phyloP scores from a whole-genome alignment of 2,329 filamentous ascomycete genomes.

The Incumbomyces delicatus region DNA sequence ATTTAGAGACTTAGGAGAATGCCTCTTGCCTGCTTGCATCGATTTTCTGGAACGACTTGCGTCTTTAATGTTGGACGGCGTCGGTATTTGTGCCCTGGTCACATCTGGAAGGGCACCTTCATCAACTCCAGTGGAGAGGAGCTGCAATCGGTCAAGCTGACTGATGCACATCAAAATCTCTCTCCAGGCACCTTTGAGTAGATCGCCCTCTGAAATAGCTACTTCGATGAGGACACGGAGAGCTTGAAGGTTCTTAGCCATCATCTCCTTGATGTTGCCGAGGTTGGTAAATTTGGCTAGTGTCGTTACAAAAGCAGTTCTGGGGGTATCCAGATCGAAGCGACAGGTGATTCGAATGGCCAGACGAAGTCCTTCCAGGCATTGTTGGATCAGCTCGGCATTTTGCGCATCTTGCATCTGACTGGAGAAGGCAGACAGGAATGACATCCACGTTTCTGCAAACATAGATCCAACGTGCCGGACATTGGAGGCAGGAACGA shows the following conservation, averaged over 20 bases:
- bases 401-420: constrained; percentile 92
- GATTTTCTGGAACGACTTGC: constrained; percentile 55
- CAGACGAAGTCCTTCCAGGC: constrained; percentile 89
- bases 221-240: constrained; percentile 85
- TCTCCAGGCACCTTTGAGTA: constrained; percentile 83
- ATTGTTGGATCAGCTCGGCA: constrained; percentile 80
- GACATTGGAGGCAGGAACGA: constrained; percentile 86
- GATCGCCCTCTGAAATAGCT: constrained; percentile 83
- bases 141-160: constrained; percentile 86
- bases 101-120: constrained; percentile 89
- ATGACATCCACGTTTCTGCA: constrained; percentile 98
- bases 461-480: constrained; percentile 98
- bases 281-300: constrained; percentile 90
- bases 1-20: constrained; percentile 37
- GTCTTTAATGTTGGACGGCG: constrained; percentile 43
- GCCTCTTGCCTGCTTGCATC: constrained; percentile 46
- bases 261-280: constrained; percentile 90
- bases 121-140: constrained; percentile 89
- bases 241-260: constrained; percentile 91
- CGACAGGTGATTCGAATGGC: constrained; percentile 87
- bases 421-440: constrained; percentile 86
- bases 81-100: constrained; percentile 65
- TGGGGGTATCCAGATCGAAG: constrained; percentile 85
- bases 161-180: constrained; percentile 92
- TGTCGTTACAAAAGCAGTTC: constrained; percentile 89